These are phyloP conservation scores for Candida dubliniensis DNA, from an alignment of 1,139 yeast species.

Conservation along the genomic window DNA sequence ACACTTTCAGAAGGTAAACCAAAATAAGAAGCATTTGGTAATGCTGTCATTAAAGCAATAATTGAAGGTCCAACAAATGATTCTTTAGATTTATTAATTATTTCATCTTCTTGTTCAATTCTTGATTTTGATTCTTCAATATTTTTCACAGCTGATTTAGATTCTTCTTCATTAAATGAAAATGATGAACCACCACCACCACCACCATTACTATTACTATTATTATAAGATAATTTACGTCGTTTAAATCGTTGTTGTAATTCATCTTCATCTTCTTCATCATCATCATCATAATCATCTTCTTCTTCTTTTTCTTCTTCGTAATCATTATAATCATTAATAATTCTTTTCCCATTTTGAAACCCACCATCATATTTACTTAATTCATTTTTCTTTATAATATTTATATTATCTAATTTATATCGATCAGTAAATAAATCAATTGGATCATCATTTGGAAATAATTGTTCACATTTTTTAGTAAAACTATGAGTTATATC, in stretches of 20 bases:
- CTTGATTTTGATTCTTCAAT: conserved; percentile 13
- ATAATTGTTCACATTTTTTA: conserved; percentile 61
- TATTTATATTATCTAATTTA: conserved; percentile 40
- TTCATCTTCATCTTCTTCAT: conserved; percentile 21
- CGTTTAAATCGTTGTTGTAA: conserved; percentile 22
- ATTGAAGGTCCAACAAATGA: conserved; percentile 54
- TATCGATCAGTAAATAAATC: conserved; percentile 48
- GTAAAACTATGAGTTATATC: conserved; percentile 68
- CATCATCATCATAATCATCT: no score
- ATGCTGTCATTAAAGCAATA: conserved; percentile 50
- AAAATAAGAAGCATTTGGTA: conserved; percentile 53
- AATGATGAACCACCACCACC: not conserved
- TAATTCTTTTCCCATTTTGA: no score
- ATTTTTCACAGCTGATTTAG: conserved; percentile 11
- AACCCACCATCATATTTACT: conserved; percentile 30
- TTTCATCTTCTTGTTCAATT: conserved; percentile 18
- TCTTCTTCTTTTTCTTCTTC: no score
- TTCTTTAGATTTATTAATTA: conserved; percentile 12
- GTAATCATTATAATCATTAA: no score
- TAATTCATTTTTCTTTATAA: conserved; percentile 45
- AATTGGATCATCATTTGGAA: conserved; percentile 58
- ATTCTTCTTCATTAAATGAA: conserved; percentile 10
- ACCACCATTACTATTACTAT: no score
- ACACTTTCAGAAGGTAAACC: conserved; percentile 42
- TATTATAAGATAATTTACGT: conserved; percentile 17